These are phyloP conservation scores for Parafenestella ontariensis DNA, from an alignment of 2,329 filamentous ascomycete genomes.

Conservation along the genomic window DNA sequence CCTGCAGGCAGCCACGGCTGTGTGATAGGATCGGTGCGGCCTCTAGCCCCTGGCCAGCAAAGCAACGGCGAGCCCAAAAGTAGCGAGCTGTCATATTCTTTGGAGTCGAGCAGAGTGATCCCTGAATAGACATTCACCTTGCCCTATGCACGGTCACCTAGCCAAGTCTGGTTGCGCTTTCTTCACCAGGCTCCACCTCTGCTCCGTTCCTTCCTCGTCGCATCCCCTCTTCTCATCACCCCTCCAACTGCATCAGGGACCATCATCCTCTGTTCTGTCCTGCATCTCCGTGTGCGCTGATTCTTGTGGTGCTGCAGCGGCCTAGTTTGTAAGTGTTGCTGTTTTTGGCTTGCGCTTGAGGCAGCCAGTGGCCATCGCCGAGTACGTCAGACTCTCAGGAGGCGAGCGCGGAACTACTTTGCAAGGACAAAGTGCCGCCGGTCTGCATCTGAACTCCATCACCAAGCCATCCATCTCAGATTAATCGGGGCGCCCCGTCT, in stretches of 20 bases:
- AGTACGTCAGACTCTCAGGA: conserved; percentile 41
- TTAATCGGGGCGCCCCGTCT: conserved; percentile 19
- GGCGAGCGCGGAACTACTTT: conserved; percentile 30
- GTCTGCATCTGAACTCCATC: conserved; percentile 17
- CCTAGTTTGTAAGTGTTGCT: conserved; percentile 23
- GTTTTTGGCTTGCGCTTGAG: conserved; percentile 16
- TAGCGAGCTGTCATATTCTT: conserved; percentile 45
- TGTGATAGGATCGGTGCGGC: conserved; percentile 17
- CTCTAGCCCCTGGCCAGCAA: conserved; percentile 32
- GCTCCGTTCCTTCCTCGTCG: conserved; percentile 33
- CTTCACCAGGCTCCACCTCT: conserved; percentile 40
- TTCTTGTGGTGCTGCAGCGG: conserved; percentile 24
- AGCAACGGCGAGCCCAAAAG: conserved; percentile 38
- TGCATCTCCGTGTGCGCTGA: conserved; percentile 12
- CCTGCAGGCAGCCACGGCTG: conserved; percentile 27
- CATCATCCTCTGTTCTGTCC: conserved; percentile 16
- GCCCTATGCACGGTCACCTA: conserved; percentile 39
- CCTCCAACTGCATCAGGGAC: conserved; percentile 35
- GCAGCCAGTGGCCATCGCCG: conserved; percentile 30
- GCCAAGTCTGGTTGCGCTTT: conserved; percentile 38
- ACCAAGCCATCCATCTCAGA: conserved; percentile 17
- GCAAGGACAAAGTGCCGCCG: conserved; percentile 24
- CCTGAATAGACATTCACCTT: conserved; percentile 46
- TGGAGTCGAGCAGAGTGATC: conserved; percentile 30
- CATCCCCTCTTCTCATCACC: conserved; percentile 27